Percentiles rank a stretch among this genome's conserved stretches.
These are phyloP conservation scores for Pseudogymnoascus sp. DNA, from an alignment of 2,329 filamentous ascomycete genomes.

Conservation along the genomic window DNA sequence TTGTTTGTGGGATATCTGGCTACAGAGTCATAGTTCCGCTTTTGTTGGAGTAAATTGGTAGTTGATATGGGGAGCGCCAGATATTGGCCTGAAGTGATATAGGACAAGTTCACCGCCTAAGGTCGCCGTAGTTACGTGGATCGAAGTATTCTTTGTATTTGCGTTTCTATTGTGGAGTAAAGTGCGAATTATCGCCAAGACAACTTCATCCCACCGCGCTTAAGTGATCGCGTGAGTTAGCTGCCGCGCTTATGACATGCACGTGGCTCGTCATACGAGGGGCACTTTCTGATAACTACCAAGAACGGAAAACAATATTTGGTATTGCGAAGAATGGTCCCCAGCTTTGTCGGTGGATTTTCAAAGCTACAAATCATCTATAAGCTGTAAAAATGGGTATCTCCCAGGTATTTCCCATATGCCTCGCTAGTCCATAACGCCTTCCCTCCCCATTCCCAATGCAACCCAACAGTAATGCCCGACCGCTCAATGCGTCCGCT, in stretches of 20 bases:
- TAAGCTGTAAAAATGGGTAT: neutral
- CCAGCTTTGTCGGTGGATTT: neutral
- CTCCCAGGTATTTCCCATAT: neutral
- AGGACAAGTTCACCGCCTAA: neutral
- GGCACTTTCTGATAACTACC: neutral
- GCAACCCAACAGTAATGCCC: conserved; percentile 1
- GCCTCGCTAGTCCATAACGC: conserved; percentile 6
- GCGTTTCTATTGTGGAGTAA: conserved; percentile 7
- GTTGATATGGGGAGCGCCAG: neutral
- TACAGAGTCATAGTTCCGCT: conserved; percentile 5
- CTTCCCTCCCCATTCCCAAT: neutral
- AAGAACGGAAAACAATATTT: neutral
- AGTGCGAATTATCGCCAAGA: conserved; percentile 8
- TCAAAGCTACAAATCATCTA: neutral
- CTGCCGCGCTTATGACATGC: conserved; percentile 2
- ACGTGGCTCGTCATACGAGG: conserved; percentile 2
- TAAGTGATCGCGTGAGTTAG: conserved; percentile 8
- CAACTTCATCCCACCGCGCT: conserved; percentile 8
- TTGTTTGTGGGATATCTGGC: conserved; percentile 7
- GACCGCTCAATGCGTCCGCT: neutral
- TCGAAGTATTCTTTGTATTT: neutral
- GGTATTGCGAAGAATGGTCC: neutral
- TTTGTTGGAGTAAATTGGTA: neutral
- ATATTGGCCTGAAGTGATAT: neutral
- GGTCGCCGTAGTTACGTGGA: neutral